Evolutionary conservation across 257 asterid genomes (phyloP).

Genomic region (Solanum raphanifolium): DNA sequence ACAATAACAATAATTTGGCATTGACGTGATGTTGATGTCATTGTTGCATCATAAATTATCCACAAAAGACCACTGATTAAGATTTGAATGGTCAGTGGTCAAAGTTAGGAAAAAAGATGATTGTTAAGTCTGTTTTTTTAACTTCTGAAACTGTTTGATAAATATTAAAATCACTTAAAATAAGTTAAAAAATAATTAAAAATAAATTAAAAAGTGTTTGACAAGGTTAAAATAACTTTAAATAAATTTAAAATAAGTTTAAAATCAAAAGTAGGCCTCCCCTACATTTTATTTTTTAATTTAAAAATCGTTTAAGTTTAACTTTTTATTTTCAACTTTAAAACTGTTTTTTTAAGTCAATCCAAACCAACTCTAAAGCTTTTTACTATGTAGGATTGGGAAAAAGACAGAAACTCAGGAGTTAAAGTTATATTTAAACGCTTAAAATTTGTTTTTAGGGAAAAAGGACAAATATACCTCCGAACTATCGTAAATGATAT

Average conservation of each 20-base stretch:
- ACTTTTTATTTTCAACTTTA: no score
- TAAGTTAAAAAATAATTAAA: fast-evolving
- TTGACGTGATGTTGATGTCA: not conserved
- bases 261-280: not conserved
- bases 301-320: no score
- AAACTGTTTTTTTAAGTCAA: no score
- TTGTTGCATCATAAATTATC: not conserved
- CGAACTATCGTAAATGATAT: no score
- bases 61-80: not conserved
- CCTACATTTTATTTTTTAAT: no score
- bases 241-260: no score
- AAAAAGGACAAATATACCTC: no score
- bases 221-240: fast-evolving
- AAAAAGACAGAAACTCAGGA: not conserved
- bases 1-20: not conserved
- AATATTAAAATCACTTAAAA: no score
- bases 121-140: no score
- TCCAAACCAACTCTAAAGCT: not conserved
- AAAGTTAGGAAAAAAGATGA: not conserved
- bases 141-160: no score
- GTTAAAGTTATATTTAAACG: not conserved
- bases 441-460: not conserved
- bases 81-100: not conserved
- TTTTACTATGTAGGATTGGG: no score
- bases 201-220: no score